Evolutionary conservation across 2,329 filamentous ascomycete genomes (phyloP), one percentile per base, ranked within the genome.

Genomic region (Cladosporium austrohemisphaericum): DNA sequence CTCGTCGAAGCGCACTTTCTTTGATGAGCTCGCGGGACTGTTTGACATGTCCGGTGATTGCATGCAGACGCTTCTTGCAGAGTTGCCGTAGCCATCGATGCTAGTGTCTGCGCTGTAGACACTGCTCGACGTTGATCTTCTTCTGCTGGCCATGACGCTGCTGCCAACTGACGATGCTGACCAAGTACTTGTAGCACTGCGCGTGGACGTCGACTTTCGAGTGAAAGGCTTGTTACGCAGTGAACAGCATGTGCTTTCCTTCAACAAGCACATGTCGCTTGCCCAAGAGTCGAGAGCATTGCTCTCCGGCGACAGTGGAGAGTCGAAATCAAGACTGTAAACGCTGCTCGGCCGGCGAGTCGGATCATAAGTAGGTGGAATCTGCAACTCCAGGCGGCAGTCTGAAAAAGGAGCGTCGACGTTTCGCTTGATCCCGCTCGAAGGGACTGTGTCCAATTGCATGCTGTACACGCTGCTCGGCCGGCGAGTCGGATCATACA

Each of bases 61-160:
- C n/a, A 13, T 31, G 33, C 33, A 29, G 14, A 18, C 26, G 16
- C 33, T 31, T 22, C 23, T 47, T 7, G 32, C 33, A 11, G 23
- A 28, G 31, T 32, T 37, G 31, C 23, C 26, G 23, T 35, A 26
- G 33, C 33, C 32, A 16, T 29, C 33, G 7, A 38, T 20, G n/a
- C 44, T 47, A n/a, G 32, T 38, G 33, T 47, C 33, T 28, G 25
- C 19, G 44, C 44, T 47, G 44, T 47, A 31, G 3, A 47, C 20
- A 18, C 44, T 47, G 26, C 44, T 37, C 18, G 33, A 16, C 3
- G 11, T 32, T 16, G 33, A 47, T 13, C 26, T 31, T n/a, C 28
- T n/a, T 13, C 25, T 41, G 18, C 26, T 19, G 25, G 25, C 26
- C 32, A 32, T 2, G 14, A 37, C 11, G 25, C 44, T 47, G 33